Percentiles rank a stretch among this genome's conserved stretches.
Evolutionary conservation across 768 basidiomycete species (phyloP).

Genomic region (Lactarius indigo): DNA sequence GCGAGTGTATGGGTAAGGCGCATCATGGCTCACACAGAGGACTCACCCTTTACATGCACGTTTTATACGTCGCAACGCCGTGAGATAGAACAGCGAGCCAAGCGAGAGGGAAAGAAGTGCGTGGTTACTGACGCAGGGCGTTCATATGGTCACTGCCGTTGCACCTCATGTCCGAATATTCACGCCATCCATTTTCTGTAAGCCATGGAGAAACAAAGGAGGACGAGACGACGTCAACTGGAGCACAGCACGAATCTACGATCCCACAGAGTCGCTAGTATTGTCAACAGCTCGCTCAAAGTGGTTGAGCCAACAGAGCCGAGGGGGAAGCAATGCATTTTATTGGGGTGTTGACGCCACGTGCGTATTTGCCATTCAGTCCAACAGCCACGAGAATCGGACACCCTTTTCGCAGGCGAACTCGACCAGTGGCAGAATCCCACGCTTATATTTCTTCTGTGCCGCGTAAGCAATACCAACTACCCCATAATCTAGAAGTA

Average conservation of each 20-base stretch:
- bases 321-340: background rate
- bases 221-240: background rate
- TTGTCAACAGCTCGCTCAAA: background rate
- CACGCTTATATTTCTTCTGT: background rate
- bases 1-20: background rate
- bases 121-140: no score
- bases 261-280: background rate
- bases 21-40: background rate
- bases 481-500: background rate
- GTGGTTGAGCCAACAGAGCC: background rate
- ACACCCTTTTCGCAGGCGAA: background rate
- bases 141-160: background rate
- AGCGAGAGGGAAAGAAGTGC: background rate
- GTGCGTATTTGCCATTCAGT: no score
- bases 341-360: no score
- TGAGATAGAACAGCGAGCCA: background rate
- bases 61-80: slow-evolving; percentile 4
- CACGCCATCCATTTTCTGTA: background rate
- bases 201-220: background rate
- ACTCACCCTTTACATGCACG: background rate
- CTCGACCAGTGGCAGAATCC: no score
- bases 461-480: no score
- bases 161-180: background rate
- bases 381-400: background rate
- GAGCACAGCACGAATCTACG: background rate